Conservation (phyloP, 2,329 filamentous ascomycete genomes). For the Hirsutella thompsonii region DNA sequence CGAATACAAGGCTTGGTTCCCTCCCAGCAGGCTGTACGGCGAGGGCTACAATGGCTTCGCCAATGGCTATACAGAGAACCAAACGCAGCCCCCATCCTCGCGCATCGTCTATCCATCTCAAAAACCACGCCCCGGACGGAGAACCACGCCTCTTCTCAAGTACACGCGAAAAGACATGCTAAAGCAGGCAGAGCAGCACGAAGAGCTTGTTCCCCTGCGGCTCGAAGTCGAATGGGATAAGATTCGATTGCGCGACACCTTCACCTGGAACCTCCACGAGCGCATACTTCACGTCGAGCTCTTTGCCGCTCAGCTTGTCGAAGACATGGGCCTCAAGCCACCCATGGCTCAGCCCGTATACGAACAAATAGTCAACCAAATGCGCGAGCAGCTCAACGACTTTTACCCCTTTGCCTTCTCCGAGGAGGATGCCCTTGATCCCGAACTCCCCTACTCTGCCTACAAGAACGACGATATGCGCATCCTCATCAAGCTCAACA, state of each 20-base stretch:
- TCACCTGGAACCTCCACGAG: slow-evolving; percentile 97
- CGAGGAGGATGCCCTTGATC: slow-evolving; percentile 81
- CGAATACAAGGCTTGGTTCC: slow-evolving; percentile 42
- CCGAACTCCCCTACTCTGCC: slow-evolving; percentile 77
- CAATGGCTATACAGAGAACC: slow-evolving; percentile 68
- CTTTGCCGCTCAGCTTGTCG: slow-evolving; percentile 80
- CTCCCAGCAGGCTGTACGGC: slow-evolving; percentile 46
- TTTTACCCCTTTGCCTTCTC: slow-evolving; percentile 88
- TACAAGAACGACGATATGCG: slow-evolving; percentile 99
- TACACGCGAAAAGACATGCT: slow-evolving; percentile 69
- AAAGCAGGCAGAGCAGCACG: slow-evolving; percentile 77
- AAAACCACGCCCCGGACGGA: slow-evolving; percentile 63
- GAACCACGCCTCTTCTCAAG: slow-evolving; percentile 59
- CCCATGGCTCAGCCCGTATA: slow-evolving; percentile 52
- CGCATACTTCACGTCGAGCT: slow-evolving; percentile 65
- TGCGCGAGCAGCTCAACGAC: slow-evolving; percentile 82
- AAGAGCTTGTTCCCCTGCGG: slow-evolving; percentile 83
- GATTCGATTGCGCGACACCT: slow-evolving; percentile 89
- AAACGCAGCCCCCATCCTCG: slow-evolving; percentile 44
- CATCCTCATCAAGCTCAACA: slow-evolving; percentile 88
- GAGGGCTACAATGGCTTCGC: slow-evolving; percentile 80
- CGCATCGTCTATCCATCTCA: slow-evolving; percentile 69
- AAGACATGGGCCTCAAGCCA: slow-evolving; percentile 74
- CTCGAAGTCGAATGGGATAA: slow-evolving; percentile 94
- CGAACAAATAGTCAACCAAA: slow-evolving; percentile 50